Base-by-base conservation (phyloP, 192 early-diverging fungal genomes). In the Lunasporangiospora selenospora region DNA sequence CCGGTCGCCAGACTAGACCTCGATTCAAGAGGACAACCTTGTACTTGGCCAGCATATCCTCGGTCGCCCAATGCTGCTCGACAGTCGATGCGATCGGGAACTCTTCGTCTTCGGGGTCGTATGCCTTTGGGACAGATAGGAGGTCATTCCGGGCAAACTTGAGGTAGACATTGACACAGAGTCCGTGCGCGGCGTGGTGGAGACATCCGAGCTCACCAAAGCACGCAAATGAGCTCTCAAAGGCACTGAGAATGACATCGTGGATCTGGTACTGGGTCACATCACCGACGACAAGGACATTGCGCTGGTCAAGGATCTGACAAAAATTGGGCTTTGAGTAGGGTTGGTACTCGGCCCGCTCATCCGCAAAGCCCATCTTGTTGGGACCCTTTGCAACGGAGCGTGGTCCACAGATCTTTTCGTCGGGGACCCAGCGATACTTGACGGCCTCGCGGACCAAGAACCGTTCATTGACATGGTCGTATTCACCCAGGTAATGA, bases 181-280 rank as follows among this genome's bases (percentile, higher is more conserved):
- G 59, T 29, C 59, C 53, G 55, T 66, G 70, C 5, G 65, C 27
- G 6, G 42, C 32, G 44, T 78, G 77, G 12, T 64, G 71, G 58
- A 82, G 77, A 53, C 84, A 86, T 16, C 71, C 67, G 9, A 76
- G 62, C 54, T 83, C 84, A 13, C 84, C 84, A 66, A 78, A 86
- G 46, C 84, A 86, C 40, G 60, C 76, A 4, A 80, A 77, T 4
- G 70, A 75, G 29, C 77, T 79, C 27, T 80, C 42, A 33, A 86
- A 79, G 37, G 77, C 63, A 62, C 81, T 76, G 21, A 82, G 19
- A 3, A 83, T 37, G 13, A 86, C 52, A 27, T 86, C 84, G 36
- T 86, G 84, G n/a, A 83, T 44, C 44, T 86, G 84, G 44, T 67
- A 82, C 40, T 80, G 78, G 0, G 78, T 61, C 18, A 77, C 34